phyloP scores from a whole-genome alignment of 129 eudicot genomes.

The Helianthus tuberosus region DNA sequence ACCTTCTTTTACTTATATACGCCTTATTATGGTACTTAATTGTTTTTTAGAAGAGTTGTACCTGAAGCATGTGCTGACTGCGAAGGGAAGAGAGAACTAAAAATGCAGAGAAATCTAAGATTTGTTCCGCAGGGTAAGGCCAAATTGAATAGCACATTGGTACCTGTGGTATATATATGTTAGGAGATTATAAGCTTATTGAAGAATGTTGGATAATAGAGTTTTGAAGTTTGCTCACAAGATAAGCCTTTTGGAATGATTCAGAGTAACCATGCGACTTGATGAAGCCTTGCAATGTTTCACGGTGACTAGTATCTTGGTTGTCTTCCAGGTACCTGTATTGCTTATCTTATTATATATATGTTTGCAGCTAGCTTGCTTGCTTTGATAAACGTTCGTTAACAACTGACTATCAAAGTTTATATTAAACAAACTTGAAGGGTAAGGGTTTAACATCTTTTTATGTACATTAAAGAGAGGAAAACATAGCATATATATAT shows the following conservation, averaged over 20 bases:
- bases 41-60: not conserved
- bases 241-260: slow-evolving; percentile 72
- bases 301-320: slow-evolving; percentile 63
- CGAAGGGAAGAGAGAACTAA: slow-evolving; percentile 67
- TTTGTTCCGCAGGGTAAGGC: slow-evolving; percentile 73
- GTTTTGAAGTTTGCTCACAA: slow-evolving; percentile 45
- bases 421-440: too few species aligned
- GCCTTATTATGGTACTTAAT: not conserved
- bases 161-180: slow-evolving; percentile 32
- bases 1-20: not conserved
- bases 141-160: slow-evolving; percentile 82
- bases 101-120: slow-evolving; percentile 75
- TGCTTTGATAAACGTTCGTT: too few species aligned
- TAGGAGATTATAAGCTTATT: not conserved
- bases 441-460: too few species aligned
- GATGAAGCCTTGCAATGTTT: slow-evolving; percentile 77
- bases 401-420: too few species aligned
- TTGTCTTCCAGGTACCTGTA: slow-evolving; percentile 74
- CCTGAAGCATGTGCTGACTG: slow-evolving; percentile 84
- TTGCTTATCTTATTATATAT: not conserved
- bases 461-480: too few species aligned
- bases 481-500: too few species aligned
- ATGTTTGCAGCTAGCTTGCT: too few species aligned
- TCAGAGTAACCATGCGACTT: slow-evolving; percentile 76
- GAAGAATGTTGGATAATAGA: too few species aligned